Percentiles rank a stretch among this genome's conserved stretches.
Evolutionary conservation across 371 early-diverging fungal genomes (phyloP).

Genomic region (Mortierella sp.): DNA sequence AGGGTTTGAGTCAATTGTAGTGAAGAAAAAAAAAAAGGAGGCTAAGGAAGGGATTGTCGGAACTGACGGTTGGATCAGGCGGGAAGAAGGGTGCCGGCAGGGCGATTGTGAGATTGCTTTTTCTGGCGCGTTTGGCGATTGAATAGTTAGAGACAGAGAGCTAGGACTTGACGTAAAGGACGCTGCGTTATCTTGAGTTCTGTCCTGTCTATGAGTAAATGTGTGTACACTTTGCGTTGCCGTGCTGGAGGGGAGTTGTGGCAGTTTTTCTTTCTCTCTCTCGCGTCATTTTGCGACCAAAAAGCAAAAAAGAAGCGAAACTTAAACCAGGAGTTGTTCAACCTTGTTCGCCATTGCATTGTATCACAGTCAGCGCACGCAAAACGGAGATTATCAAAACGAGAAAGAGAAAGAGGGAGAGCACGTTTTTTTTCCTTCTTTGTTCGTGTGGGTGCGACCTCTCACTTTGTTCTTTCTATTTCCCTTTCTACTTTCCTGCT

Average conservation of each 20-base stretch:
- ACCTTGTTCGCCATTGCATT: not conserved
- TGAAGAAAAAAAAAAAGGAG: not conserved
- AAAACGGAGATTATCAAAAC: not conserved
- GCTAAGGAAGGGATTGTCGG: not conserved
- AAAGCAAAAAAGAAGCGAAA: not conserved
- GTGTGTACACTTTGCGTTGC: conserved; percentile 4
- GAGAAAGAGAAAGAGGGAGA: not conserved
- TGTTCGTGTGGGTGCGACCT: not conserved
- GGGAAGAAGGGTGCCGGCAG: not conserved
- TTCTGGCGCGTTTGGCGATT: not conserved
- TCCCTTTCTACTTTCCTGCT: not conserved
- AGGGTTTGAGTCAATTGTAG: not conserved
- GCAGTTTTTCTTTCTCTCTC: not conserved
- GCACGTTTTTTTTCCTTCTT: not conserved
- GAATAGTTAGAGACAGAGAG: not conserved
- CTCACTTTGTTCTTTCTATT: not conserved
- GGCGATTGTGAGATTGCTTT: not conserved
- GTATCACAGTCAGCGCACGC: not conserved
- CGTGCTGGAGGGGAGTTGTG: not conserved
- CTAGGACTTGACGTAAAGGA: not conserved
- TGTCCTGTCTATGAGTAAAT: not conserved
- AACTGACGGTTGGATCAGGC: not conserved
- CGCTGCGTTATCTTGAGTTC: not conserved
- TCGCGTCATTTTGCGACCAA: conserved; percentile 6
- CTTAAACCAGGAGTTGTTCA: not conserved